Percentiles rank a stretch among this genome's conserved stretches.
These are phyloP conservation scores for Tuber umbilicatum DNA, from an alignment of 495 filamentous ascomycete genomes.

Conservation along the genomic window DNA sequence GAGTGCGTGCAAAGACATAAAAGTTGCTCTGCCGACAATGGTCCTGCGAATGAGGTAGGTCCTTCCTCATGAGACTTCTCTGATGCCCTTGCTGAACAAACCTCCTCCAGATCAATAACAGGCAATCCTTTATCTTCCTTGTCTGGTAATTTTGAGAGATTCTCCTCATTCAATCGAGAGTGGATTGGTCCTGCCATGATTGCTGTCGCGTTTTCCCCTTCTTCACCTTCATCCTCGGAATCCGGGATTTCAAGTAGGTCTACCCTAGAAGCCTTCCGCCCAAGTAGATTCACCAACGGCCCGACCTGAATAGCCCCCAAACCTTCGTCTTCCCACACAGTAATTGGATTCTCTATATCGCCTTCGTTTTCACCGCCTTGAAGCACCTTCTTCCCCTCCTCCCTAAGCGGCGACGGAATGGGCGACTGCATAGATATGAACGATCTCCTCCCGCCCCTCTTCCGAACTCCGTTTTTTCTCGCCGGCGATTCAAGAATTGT, in stretches of 20 bases:
- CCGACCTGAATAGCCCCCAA: conserved; percentile 15
- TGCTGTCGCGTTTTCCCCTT: conserved; percentile 2
- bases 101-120: not conserved
- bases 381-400: conserved; percentile 4
- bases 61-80: not conserved
- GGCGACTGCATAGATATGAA: conserved; percentile 10
- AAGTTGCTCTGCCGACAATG: conserved; percentile 19
- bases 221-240: conserved; percentile 16
- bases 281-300: not conserved
- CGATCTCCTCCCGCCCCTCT: conserved; percentile 29
- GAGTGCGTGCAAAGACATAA: conserved; percentile 26
- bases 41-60: conserved; percentile 1
- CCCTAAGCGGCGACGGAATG: conserved; percentile 28
- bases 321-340: conserved; percentile 36
- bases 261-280: not conserved
- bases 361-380: not conserved
- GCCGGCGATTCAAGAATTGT: conserved; percentile 25
- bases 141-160: not conserved
- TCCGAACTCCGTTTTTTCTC: conserved; percentile 36
- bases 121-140: conserved; percentile 1
- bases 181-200: not conserved
- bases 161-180: not conserved
- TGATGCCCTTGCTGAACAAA: not conserved
- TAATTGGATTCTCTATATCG: conserved; percentile 16
- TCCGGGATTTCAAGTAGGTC: conserved; percentile 15